phyloP scores from a whole-genome alignment of 2,329 filamentous ascomycete genomes.

The Stemphylium beticola region DNA sequence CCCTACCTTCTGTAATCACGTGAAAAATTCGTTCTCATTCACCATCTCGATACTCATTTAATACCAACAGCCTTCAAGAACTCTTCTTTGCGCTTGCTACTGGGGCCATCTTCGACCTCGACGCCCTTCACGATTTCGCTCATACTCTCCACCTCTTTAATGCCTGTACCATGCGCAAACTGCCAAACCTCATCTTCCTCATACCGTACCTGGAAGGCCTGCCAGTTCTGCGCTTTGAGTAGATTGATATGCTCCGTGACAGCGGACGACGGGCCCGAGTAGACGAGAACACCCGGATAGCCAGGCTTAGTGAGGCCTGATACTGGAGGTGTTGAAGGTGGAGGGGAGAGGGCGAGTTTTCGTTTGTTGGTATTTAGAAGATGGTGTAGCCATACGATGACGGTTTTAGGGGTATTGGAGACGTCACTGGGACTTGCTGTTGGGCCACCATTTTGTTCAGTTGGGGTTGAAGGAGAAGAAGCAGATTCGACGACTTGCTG shows the following conservation, averaged over 20 bases:
- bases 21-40: too few species aligned
- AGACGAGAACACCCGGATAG: constrained; percentile 55
- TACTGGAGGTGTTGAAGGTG: constrained; percentile 32
- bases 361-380: constrained; percentile 55
- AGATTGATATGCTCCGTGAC: constrained; percentile 52
- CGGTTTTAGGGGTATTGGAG: constrained; percentile 39
- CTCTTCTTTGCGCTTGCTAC: constrained; percentile 28
- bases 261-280: constrained; percentile 46
- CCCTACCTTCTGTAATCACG: too few species aligned
- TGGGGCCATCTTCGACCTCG: constrained; percentile 20
- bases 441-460: not conserved
- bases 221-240: constrained; percentile 54
- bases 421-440: not conserved
- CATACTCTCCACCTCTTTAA: constrained; percentile 55
- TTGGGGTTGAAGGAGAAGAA: not conserved
- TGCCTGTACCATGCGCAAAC: constrained; percentile 49
- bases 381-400: constrained; percentile 56
- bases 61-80: constrained; percentile 46
- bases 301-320: constrained; percentile 55
- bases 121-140: constrained; percentile 51
- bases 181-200: constrained; percentile 49
- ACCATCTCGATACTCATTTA: constrained; percentile 27
- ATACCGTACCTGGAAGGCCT: constrained; percentile 54
- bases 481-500: constrained; percentile 25
- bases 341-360: constrained; percentile 50